Percentiles rank a stretch among this genome's conserved stretches.
phyloP scores from a whole-genome alignment of 2,329 filamentous ascomycete species.

The Sphaerulina vaccinii region DNA sequence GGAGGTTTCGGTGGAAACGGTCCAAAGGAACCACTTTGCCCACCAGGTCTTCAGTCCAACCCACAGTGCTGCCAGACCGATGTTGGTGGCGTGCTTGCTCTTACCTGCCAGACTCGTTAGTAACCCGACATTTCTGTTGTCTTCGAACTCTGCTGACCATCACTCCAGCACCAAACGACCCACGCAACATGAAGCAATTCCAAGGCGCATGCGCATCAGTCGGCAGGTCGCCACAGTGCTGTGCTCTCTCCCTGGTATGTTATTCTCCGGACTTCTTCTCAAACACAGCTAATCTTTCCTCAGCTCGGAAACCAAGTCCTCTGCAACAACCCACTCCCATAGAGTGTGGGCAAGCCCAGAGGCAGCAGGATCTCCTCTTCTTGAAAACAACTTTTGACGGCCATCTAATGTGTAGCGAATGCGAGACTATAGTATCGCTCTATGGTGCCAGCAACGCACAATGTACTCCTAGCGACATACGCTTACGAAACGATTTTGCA shows the following conservation, averaged over 20 bases:
- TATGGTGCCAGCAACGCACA: no score
- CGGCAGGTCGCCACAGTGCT: conserved; percentile 9
- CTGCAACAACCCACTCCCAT: conserved; percentile 9
- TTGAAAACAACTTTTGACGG: background rate
- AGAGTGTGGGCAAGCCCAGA: background rate
- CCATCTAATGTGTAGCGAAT: background rate
- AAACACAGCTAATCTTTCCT: background rate
- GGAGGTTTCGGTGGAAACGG: background rate
- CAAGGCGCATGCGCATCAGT: conserved; percentile 59
- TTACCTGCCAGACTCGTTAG: conserved; percentile 11
- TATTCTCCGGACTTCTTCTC: background rate
- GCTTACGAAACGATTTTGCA: no score
- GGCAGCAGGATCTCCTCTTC: background rate
- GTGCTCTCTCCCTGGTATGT: conserved; percentile 6
- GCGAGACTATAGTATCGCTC: background rate
- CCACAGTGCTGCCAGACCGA: conserved; percentile 12
- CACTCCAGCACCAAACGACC: conserved; percentile 34
- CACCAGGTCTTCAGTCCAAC: conserved; percentile 4
- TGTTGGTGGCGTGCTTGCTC: background rate
- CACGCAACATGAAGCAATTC: conserved; percentile 87
- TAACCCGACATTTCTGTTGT: background rate
- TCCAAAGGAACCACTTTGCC: background rate
- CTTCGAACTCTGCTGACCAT: background rate
- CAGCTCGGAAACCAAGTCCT: conserved; percentile 10
- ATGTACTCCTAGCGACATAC: background rate